These are phyloP conservation scores for Oxytropis ochrocephala DNA, from an alignment of 306 rosid species.

Conservation along the genomic window DNA sequence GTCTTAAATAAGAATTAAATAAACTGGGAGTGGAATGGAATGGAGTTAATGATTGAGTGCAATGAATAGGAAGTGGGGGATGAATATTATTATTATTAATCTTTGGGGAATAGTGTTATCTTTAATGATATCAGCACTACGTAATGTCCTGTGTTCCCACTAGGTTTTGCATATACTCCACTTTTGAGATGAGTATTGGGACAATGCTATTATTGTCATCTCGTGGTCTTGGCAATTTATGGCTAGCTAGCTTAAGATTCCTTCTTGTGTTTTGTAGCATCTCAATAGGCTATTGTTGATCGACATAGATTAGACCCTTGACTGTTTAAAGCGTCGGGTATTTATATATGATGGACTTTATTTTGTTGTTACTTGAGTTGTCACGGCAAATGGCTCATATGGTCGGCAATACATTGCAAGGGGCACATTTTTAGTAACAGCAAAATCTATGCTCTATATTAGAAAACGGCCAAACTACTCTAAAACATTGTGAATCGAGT, in stretches of 20 bases:
- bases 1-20: conserved; percentile 31
- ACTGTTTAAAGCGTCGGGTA: conserved; percentile 7
- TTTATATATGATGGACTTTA: conserved; percentile 2
- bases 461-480: conserved; percentile 9
- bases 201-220: conserved; percentile 45
- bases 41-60: not conserved
- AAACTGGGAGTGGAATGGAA: not conserved
- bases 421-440: not conserved
- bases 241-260: conserved; percentile 34
- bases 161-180: conserved; percentile 36
- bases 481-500: conserved; percentile 6
- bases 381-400: not conserved
- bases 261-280: conserved; percentile 8
- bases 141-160: conserved; percentile 36
- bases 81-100: conserved; percentile 25
- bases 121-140: conserved; percentile 22
- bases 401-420: not conserved
- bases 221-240: conserved; percentile 30
- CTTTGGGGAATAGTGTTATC: conserved; percentile 11
- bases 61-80: conserved; percentile 27
- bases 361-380: conserved; percentile 10
- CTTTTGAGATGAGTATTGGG: conserved; percentile 27
- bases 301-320: conserved; percentile 11
- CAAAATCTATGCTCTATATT: not conserved
- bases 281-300: conserved; percentile 7